Base-by-base conservation (phyloP, 805 yeast species). In the Cyberlindnera saturnus region DNA sequence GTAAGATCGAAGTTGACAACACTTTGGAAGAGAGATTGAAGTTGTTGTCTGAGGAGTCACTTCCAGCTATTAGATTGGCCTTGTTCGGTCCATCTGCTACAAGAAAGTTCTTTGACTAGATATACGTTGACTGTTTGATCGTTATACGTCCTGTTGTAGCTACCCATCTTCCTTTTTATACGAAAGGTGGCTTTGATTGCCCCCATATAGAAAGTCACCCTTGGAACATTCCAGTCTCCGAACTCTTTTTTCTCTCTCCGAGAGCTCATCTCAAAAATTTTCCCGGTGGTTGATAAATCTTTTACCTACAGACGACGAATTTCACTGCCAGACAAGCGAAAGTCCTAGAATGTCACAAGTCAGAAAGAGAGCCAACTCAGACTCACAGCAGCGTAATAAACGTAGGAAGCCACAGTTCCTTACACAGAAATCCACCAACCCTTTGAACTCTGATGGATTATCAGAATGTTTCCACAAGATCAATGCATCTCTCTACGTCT, bases 11-110 rank as follows among this genome's bases (percentile, higher is more conserved):
- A 56, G 87, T 93, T 44, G 75, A 86, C 68, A 93, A 93, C 72
- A 90, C 99, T 38, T 75, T 93, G 59, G 96, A 89, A 59, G 97
- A 90, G 73, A 86, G 99, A 70, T 79, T 93, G 60, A 77, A 82
- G 57, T 68, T 93, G 49, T 74, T 93, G 57, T 76, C 85, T 32
- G 85, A 86, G 62, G 86, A 81, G 58, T 85, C 96, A 7, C 77
- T 93, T 53, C 99, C 99, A 39, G 95, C 90, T 43, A 81, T 93
- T 51, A 82, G 98, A 70, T 73, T 86, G 50, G 95, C 90, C 60
- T 70, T 91, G 61, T 93, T 89, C 61, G 96, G 96, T 49, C 80
- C 86, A 44, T 83, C 96, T 15, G 66, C 76, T 44, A 68, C 91
- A 43, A 86, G 98, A 77, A 87, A 86, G 73, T 91, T 86, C 76